A percentile compares a stretch with the other conserved stretches of the same genome.
Conservation (phyloP, 306 rosid genomes). For the Amphicarpaea edgeworthii region DNA sequence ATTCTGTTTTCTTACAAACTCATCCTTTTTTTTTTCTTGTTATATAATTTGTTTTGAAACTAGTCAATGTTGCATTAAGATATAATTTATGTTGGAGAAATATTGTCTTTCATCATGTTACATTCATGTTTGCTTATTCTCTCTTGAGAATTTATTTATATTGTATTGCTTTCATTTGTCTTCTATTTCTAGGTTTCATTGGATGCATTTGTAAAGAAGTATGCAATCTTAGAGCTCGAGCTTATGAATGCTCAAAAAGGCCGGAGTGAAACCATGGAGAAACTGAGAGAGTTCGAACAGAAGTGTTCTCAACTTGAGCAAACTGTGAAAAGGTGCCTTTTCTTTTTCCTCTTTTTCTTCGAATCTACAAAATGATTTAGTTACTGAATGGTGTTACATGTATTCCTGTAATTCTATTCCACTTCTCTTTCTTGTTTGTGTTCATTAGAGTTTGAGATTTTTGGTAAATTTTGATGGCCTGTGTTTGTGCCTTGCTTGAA, state of each 20-base stretch:
- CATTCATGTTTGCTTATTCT: slow-evolving; percentile 32
- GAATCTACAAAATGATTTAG: background rate
- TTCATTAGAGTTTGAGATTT: slow-evolving; percentile 36
- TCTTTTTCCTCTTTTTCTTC: background rate
- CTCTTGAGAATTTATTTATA: slow-evolving; percentile 31
- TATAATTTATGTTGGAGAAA: slow-evolving; percentile 6
- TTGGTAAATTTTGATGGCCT: slow-evolving; percentile 19
- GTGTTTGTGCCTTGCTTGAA: background rate
- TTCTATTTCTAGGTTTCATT: slow-evolving; percentile 64
- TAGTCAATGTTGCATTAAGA: slow-evolving; percentile 12
- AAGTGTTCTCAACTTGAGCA: slow-evolving; percentile 76
- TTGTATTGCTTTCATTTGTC: slow-evolving; percentile 35
- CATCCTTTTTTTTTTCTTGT: background rate
- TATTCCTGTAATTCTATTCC: slow-evolving; percentile 12
- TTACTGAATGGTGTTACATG: slow-evolving; percentile 27
- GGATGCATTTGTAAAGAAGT: slow-evolving; percentile 78
- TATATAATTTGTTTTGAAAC: slow-evolving; percentile 2
- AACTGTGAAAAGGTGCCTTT: slow-evolving; percentile 70
- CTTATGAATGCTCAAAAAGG: slow-evolving; percentile 66
- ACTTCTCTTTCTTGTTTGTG: slow-evolving; percentile 17
- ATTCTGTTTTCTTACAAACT: background rate
- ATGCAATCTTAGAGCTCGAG: slow-evolving; percentile 60
- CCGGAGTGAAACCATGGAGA: slow-evolving; percentile 57
- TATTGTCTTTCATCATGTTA: slow-evolving; percentile 3
- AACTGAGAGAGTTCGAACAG: slow-evolving; percentile 71